These are phyloP conservation scores for Calocera viscosa DNA, from an alignment of 768 basidiomycete genomes.

Conservation along the genomic window DNA sequence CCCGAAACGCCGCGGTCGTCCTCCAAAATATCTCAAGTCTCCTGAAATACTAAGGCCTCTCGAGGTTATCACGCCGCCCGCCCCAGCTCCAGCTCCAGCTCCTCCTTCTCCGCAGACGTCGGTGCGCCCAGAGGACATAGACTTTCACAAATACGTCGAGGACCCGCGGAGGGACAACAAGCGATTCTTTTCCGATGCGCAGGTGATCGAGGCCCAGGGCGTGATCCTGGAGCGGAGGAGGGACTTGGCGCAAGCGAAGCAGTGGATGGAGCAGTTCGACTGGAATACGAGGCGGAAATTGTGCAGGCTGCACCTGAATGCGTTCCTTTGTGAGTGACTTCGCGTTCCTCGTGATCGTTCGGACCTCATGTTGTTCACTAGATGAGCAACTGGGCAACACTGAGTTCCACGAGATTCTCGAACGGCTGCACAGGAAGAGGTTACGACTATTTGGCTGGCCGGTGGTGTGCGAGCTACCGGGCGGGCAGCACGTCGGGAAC, in stretches of 20 bases:
- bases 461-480: background rate
- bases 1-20: background rate
- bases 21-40: background rate
- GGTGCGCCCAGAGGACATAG: background rate
- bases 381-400: background rate
- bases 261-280: conserved; percentile 1
- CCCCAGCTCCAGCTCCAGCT: background rate
- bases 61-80: background rate
- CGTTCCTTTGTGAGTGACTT: background rate
- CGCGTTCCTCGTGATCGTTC: background rate
- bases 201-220: conserved; percentile 28
- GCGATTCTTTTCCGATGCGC: conserved; percentile 7
- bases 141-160: background rate
- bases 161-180: conserved; percentile 2
- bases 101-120: background rate
- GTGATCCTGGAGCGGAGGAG: conserved; percentile 24
- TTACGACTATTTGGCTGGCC: background rate
- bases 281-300: conserved; percentile 4
- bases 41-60: background rate
- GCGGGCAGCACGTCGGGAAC: conserved; percentile 1
- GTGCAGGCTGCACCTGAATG: conserved; percentile 2
- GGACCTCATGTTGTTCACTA: background rate
- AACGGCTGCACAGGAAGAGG: background rate
- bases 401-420: conserved; percentile 4
- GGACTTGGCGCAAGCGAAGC: background rate